Base-by-base conservation (phyloP, 1,284 basidiomycete genomes). In the Marasmius tenuissimus region DNA sequence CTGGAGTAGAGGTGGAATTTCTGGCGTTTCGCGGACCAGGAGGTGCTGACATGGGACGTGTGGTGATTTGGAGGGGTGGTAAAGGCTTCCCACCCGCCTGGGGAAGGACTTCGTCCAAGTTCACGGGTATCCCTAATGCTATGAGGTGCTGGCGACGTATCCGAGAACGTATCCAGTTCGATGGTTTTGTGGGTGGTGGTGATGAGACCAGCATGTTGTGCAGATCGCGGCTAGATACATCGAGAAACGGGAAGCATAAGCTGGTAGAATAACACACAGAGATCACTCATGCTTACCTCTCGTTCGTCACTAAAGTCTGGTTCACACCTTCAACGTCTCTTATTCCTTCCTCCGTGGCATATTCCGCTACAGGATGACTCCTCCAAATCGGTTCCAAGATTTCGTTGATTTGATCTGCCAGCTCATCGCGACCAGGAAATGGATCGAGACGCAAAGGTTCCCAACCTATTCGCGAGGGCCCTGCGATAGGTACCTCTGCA, bases 121-220 rank as follows among this genome's bases (percentile, higher is more conserved):
- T 97, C 56, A 97, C 91, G 4, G 95, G 95, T 54, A 97, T 89
- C 39, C 96, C 95, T 42, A 97, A 85, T 12, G 92, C 79, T 64
- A 96, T 94, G 48, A 97, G 81, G 68, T 97, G 93, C 70, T 95
- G 92, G 55, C 94, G 81, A 60, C 95, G 85, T 69, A 93, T 93
- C 51, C 91, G 85, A 56, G 94, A 96, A 48, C 94, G 87, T 60
- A 88, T 94, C 95, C 95, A 97, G 70, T 93, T 96, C 53, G 94
- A 88, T 14, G 93, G 90, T 72, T 90, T 87, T 56, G 88, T 85
- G 9, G 84, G 78, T 66, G 88, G 85, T 59, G 89, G 81, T 48
- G 81, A 84, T 72, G 83, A 86, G 67, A 86, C 77, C 63, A 93
- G 74, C 63, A 84, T 81, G 59, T 88, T 85, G 75, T 93, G 93